Evolutionary conservation across 106 monocot species (phyloP).

Genomic region (Phalaenopsis equestris): DNA sequence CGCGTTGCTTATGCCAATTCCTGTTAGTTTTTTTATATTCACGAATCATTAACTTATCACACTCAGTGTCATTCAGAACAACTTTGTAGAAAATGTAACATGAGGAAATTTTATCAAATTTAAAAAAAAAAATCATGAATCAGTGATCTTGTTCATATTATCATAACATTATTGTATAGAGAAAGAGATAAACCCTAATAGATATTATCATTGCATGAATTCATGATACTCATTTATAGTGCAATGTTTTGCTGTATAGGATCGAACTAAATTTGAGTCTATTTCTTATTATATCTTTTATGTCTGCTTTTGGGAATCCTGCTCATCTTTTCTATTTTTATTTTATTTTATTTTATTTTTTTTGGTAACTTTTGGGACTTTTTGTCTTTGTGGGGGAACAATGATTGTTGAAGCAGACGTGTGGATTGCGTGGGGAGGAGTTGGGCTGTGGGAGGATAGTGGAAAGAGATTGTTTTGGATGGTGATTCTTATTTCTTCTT

Average conservation of each 20-base stretch:
- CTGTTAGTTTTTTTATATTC: too few species aligned
- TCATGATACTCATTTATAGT: neutral
- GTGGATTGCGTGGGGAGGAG: neutral
- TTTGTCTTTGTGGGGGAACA: neutral
- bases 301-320: neutral
- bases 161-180: too few species aligned
- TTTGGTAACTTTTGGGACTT: too few species aligned
- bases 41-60: too few species aligned
- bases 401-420: neutral
- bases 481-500: neutral
- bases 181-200: too few species aligned
- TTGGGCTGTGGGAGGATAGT: neutral
- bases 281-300: neutral
- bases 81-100: too few species aligned
- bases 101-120: too few species aligned
- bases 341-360: neutral
- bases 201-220: too few species aligned
- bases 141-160: too few species aligned
- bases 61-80: too few species aligned
- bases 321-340: neutral
- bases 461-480: neutral
- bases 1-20: neutral
- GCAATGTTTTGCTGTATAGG: neutral
- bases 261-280: neutral
- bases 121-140: too few species aligned